These are phyloP conservation scores for Calocybe cyanea DNA, from an alignment of 768 basidiomycete genomes.

Conservation along the genomic window DNA sequence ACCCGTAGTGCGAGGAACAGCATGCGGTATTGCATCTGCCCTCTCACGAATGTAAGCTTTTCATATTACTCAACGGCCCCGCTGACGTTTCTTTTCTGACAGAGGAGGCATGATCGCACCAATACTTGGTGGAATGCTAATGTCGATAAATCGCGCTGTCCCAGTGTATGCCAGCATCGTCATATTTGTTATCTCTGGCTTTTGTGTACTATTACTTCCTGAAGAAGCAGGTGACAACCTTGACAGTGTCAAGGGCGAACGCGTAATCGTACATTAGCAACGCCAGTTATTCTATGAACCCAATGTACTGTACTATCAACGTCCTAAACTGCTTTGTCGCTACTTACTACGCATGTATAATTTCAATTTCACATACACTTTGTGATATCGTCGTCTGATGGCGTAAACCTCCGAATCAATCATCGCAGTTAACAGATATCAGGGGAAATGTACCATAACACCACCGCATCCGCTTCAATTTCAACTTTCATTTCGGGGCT, in stretches of 20 bases:
- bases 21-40: conserved; percentile 84
- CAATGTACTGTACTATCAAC: conserved; percentile 1
- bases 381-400: too few species aligned
- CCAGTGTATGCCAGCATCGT: conserved; percentile 76
- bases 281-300: not conserved
- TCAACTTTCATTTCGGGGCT: conserved; percentile 48
- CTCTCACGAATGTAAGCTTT: conserved; percentile 71
- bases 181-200: conserved; percentile 59
- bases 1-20: conserved; percentile 72
- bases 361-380: not conserved
- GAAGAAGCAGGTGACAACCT: conserved; percentile 44
- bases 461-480: conserved; percentile 50
- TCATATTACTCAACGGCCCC: not conserved
- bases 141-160: conserved; percentile 62
- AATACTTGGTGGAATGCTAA: conserved; percentile 67
- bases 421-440: too few species aligned
- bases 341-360: conserved; percentile 1
- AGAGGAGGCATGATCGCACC: conserved; percentile 91
- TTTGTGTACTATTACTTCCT: conserved; percentile 56
- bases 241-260: conserved; percentile 17
- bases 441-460: conserved; percentile 17
- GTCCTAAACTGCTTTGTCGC: conserved; percentile 10
- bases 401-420: too few species aligned
- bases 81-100: conserved; percentile 13
- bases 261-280: conserved; percentile 24